phyloP scores from a whole-genome alignment of 2,329 filamentous ascomycete species.

The Cercospora zeae-maydis region DNA sequence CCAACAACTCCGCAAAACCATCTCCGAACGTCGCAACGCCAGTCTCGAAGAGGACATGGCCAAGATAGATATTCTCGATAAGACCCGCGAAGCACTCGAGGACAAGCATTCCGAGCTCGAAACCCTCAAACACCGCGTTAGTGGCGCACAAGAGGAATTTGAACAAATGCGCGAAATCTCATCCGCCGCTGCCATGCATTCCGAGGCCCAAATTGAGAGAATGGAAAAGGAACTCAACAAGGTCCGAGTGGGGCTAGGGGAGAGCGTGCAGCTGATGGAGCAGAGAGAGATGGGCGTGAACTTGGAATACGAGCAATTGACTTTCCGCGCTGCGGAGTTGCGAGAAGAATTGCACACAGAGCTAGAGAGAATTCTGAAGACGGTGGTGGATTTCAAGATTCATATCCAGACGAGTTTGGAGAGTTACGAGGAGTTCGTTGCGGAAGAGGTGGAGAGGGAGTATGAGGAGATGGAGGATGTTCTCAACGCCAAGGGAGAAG shows the following conservation, averaged over 20 bases:
- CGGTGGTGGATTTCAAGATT: conserved; percentile 98
- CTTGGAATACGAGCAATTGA: conserved; percentile 94
- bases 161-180: conserved; percentile 83
- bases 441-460: conserved; percentile 77
- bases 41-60: conserved; percentile 90
- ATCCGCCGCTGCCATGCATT: conserved; percentile 79
- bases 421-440: conserved; percentile 90
- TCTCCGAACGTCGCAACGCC: conserved; percentile 79
- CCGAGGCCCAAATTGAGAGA: conserved; percentile 93
- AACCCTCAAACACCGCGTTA: conserved; percentile 80
- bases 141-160: conserved; percentile 87
- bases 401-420: conserved; percentile 90
- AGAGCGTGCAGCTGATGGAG: conserved; percentile 87
- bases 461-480: conserved; percentile 50
- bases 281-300: conserved; percentile 95
- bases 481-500: conserved; percentile 12
- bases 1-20: conserved; percentile 75
- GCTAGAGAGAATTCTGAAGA: conserved; percentile 91
- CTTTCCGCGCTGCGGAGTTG: conserved; percentile 74
- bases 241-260: conserved; percentile 78
- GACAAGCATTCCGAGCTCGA: conserved; percentile 93
- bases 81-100: conserved; percentile 93
- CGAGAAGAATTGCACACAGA: conserved; percentile 98
- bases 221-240: conserved; percentile 98
- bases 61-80: conserved; percentile 87